Percentiles rank a stretch among this genome's conserved stretches.
These are phyloP conservation scores for Suhomyces wounanorum DNA, from an alignment of 1,139 yeast species.

Conservation along the genomic window DNA sequence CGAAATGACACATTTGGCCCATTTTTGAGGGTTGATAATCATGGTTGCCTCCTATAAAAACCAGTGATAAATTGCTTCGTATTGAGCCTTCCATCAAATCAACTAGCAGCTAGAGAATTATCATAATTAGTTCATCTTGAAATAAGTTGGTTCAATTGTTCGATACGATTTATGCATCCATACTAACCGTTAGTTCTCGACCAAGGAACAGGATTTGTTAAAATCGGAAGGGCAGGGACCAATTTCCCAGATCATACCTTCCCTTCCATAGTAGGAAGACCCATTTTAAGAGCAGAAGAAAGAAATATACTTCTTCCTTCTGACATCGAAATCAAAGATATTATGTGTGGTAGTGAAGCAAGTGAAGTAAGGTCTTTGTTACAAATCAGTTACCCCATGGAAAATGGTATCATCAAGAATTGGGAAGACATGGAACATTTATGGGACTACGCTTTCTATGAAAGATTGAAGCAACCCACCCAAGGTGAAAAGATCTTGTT, in stretches of 20 bases:
- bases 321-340: conserved; percentile 77
- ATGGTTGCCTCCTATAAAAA: background rate
- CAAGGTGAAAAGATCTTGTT: conserved; percentile 78
- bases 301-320: conserved; percentile 57
- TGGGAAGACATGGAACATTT: conserved; percentile 99
- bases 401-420: conserved; percentile 93
- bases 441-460: conserved; percentile 97
- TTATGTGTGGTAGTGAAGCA: conserved; percentile 98
- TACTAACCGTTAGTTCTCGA: conserved; percentile 68
- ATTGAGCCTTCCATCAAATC: background rate
- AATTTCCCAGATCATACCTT: conserved; percentile 98
- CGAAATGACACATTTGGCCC: background rate
- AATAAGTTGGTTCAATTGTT: background rate
- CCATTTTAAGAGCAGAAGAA: conserved; percentile 96
- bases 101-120: background rate
- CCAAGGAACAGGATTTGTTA: conserved; percentile 98
- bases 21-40: background rate
- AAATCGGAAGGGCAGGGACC: conserved; percentile 94
- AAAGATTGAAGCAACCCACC: conserved; percentile 78
- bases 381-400: conserved; percentile 96
- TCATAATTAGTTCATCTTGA: background rate
- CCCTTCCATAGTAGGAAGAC: conserved; percentile 97
- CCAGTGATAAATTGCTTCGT: background rate
- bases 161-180: background rate
- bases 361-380: conserved; percentile 85